These are phyloP conservation scores for Gnomoniopsis sp. DNA, from an alignment of 2,329 filamentous ascomycete genomes.

Conservation along the genomic window DNA sequence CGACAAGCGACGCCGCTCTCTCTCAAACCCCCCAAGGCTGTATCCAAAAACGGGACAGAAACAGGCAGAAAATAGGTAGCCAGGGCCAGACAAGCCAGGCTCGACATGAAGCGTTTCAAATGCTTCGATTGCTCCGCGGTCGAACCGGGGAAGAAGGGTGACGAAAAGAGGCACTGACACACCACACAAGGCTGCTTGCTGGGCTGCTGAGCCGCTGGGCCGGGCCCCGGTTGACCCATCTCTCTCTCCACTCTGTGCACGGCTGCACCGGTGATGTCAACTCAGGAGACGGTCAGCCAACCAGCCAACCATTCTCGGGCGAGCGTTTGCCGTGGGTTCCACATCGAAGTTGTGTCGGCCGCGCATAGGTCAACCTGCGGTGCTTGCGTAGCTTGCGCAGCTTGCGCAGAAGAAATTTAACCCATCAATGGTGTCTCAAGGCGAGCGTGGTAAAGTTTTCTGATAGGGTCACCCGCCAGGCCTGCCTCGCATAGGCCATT, in stretches of 20 bases:
- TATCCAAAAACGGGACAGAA: not conserved
- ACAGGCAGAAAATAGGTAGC: not conserved
- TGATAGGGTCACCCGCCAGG: no score
- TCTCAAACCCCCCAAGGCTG: not conserved
- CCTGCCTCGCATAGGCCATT: no score
- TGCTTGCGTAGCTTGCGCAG: no score
- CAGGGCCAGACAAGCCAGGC: not conserved
- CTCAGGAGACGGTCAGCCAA: not conserved
- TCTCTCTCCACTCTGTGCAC: no score
- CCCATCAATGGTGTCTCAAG: no score
- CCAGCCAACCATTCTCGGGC: not conserved
- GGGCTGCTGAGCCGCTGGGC: no score
- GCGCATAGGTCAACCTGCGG: no score
- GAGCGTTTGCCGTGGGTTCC: not conserved
- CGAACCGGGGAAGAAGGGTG: not conserved
- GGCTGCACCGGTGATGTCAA: not conserved
- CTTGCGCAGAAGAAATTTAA: no score
- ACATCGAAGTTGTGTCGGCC: no score
- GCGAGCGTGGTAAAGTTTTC: no score
- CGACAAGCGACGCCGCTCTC: not conserved
- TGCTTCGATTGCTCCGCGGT: not conserved
- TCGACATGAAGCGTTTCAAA: not conserved
- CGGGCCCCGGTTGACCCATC: no score
- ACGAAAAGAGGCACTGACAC: not conserved
- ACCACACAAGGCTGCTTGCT: not conserved